Base-by-base conservation (phyloP, 2,329 filamentous ascomycete genomes). In the Verticillium alfalfae region DNA sequence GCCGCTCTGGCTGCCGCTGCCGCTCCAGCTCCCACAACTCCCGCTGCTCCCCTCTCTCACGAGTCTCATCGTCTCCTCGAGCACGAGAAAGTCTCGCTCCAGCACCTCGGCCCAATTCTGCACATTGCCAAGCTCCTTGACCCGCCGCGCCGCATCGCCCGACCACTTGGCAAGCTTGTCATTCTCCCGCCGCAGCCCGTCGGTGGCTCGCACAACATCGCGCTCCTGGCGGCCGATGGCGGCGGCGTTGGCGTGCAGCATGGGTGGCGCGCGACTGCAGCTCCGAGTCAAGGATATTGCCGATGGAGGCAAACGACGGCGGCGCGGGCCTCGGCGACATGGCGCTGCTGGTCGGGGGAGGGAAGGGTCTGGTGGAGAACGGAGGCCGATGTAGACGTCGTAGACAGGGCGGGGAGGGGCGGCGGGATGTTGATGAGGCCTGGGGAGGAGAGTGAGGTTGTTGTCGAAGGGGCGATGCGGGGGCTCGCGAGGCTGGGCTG, bases 41-140 rank as follows among this genome's bases (percentile, higher is more conserved):
- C 49, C 39, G 56, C 39, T 15, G 62, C 62, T 63, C 45, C 68
- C 69, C 57, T 71, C 71, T 58, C 75, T 78, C 2, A 83, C 86
- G 61, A 88, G 71, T 67, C 85, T 75, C 67, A 89, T 71, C 52
- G 86, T 89, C 79, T 89, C 86, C 72, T 87, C 85, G 7, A 90
- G 70, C 55, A 87, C 81, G 61, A 88, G 65, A 66, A 90, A 87
- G 66, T 88, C 85, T 63, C 85, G 74, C 79, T 88, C 91, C 70
- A 94, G 79, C 76, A 93, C 86, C 81, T 95, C 91, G 26, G 91
- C 90, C 91, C 91, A 95, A 73, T 93, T 93, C 80, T 94, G 90
- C 70, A 94, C 84, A 71, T 93, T 88, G 31, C 91, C 90, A 64
- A 93, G 79, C 79, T 93, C 90, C 77, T 93, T 93, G 63, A 94